Evolutionary conservation across 2,329 filamentous ascomycete genomes (phyloP).

Genomic region (Fusarium dlaminii): DNA sequence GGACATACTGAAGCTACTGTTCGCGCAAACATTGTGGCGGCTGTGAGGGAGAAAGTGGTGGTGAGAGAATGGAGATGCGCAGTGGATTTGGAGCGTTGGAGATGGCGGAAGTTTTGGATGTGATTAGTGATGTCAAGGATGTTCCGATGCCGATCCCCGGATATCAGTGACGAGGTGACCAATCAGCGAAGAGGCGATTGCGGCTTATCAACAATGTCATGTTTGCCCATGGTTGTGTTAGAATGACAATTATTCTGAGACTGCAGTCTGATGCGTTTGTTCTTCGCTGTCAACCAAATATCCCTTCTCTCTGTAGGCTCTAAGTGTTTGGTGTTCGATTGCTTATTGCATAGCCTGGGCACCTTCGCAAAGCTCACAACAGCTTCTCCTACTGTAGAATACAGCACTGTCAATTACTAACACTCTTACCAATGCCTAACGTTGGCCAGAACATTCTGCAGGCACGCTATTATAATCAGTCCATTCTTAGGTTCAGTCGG

Average conservation of each 20-base stretch:
- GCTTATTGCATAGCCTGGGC: neutral
- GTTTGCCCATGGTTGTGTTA: neutral
- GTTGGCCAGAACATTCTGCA: neutral
- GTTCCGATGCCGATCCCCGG: slow-evolving; percentile 31
- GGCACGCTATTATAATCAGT: neutral
- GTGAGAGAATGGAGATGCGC: slow-evolving; percentile 5
- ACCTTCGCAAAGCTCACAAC: neutral
- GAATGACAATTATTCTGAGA: neutral
- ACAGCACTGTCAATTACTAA: neutral
- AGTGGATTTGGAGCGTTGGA: slow-evolving; percentile 7
- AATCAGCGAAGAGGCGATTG: slow-evolving; percentile 35
- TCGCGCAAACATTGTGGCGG: slow-evolving; percentile 41
- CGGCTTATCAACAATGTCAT: neutral
- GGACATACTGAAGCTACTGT: slow-evolving; percentile 38
- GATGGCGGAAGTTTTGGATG: slow-evolving; percentile 30
- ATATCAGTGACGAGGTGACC: slow-evolving; percentile 29
- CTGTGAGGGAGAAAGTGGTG: slow-evolving; percentile 23
- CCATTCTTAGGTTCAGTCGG: neutral
- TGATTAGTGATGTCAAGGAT: slow-evolving; percentile 42
- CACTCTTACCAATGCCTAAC: neutral
- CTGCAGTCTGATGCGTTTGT: neutral
- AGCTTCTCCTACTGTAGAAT: neutral
- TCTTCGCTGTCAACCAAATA: neutral
- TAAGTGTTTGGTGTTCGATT: neutral
- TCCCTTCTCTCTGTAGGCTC: neutral